Evolutionary conservation across 2,329 filamentous ascomycete genomes (phyloP).

Genomic region (Bipolaris cookei): DNA sequence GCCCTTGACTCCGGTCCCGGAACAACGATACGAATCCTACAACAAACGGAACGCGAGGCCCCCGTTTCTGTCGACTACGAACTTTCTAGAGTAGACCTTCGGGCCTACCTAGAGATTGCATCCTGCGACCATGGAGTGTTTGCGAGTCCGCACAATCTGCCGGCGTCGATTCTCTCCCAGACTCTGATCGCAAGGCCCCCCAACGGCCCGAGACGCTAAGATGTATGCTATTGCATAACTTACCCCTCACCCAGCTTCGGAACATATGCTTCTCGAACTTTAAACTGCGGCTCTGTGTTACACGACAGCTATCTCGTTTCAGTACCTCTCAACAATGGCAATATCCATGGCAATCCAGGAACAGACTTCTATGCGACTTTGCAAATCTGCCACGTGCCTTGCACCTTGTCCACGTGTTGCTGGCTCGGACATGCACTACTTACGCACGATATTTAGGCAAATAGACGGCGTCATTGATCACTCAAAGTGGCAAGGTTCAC

Average conservation of each 20-base stretch:
- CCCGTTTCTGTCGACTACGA: not conserved
- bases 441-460: conserved; percentile 9
- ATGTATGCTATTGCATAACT: conserved; percentile 16
- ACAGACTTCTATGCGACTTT: not conserved
- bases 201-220: conserved; percentile 3
- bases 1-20: not conserved
- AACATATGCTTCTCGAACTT: conserved; percentile 8
- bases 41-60: not conserved
- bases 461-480: conserved; percentile 45
- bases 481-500: conserved; percentile 45
- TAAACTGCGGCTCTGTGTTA: conserved; percentile 10
- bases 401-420: not conserved
- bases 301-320: not conserved
- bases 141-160: not conserved
- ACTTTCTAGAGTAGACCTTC: not conserved
- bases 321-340: not conserved
- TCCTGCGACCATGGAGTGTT: no score
- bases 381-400: not conserved
- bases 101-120: not conserved
- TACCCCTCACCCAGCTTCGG: conserved; percentile 9
- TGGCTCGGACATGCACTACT: not conserved
- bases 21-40: not conserved
- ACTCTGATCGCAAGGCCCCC: not conserved
- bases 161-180: not conserved
- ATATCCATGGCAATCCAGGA: not conserved